Conservation (phyloP, 208 protist genomes). For the Phytomonas francai region DNA sequence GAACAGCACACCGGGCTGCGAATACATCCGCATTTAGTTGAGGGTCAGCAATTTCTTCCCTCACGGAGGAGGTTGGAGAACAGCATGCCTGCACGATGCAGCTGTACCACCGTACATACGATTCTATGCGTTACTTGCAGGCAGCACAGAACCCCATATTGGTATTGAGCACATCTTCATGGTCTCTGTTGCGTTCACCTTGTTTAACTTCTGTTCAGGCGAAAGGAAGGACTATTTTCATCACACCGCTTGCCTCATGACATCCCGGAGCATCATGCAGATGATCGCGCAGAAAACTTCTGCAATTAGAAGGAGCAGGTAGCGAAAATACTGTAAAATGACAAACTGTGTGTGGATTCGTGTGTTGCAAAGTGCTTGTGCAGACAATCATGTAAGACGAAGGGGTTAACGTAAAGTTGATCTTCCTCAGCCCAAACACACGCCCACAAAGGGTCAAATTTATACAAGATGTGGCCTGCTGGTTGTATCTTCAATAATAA, state of each 20-base stretch:
- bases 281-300: conserved; percentile 23
- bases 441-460: conserved; percentile 16
- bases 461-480: conserved; percentile 17
- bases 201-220: conserved; percentile 5
- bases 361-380: conserved; percentile 17
- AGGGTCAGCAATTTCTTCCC: background rate
- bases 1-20: conserved; percentile 41
- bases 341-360: conserved; percentile 25
- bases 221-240: conserved; percentile 27
- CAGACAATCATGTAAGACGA: conserved; percentile 29
- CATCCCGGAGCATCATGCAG: conserved; percentile 21
- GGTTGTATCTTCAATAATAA: conserved; percentile 38
- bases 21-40: conserved; percentile 19
- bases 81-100: conserved; percentile 10
- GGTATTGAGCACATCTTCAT: background rate
- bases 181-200: conserved; percentile 3
- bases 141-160: conserved; percentile 7
- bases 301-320: conserved; percentile 25
- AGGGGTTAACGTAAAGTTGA: conserved; percentile 24
- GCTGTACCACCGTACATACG: conserved; percentile 49
- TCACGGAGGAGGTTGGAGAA: background rate
- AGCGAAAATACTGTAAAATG: conserved; percentile 46
- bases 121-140: conserved; percentile 22
- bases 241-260: conserved; percentile 21
- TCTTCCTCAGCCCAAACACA: background rate